Percentiles rank a stretch among this genome's conserved stretches.
These are phyloP conservation scores for Grosmannia clavigera DNA, from an alignment of 2,329 filamentous ascomycete species.

Conservation along the genomic window DNA sequence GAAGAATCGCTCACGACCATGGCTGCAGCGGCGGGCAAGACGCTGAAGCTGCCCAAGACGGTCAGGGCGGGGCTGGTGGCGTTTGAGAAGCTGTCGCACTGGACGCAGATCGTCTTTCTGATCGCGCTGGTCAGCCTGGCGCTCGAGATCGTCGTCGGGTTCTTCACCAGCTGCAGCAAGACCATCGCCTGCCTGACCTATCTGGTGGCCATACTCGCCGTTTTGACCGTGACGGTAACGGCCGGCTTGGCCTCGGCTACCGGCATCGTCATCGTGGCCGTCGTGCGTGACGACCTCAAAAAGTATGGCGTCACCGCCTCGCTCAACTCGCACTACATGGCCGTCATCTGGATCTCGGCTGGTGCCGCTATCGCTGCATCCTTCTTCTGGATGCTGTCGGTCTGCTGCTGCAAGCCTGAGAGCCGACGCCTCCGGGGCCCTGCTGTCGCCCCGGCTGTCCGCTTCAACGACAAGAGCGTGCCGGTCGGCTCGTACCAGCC, in stretches of 20 bases:
- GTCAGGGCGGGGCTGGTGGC: conserved; percentile 55
- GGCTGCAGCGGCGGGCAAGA: conserved; percentile 32
- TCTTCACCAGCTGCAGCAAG: conserved; percentile 74
- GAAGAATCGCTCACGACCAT: conserved; percentile 39
- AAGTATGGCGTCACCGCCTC: conserved; percentile 57
- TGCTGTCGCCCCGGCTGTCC: conserved; percentile 13
- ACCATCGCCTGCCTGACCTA: conserved; percentile 74
- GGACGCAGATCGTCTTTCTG: conserved; percentile 74
- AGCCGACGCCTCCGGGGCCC: conserved; percentile 20
- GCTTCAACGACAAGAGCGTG: conserved; percentile 40
- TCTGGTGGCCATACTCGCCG: conserved; percentile 55
- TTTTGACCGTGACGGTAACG: conserved; percentile 42
- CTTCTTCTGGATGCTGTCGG: conserved; percentile 83
- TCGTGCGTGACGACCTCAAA: conserved; percentile 53
- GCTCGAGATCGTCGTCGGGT: conserved; percentile 61
- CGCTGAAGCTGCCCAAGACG: conserved; percentile 54
- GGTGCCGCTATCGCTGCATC: conserved; percentile 63
- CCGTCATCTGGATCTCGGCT: conserved; percentile 65
- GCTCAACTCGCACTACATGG: conserved; percentile 59
- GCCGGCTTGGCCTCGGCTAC: conserved; percentile 65
- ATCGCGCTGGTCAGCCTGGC: conserved; percentile 58
- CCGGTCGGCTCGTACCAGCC: conserved; percentile 31
- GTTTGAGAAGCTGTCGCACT: conserved; percentile 64
- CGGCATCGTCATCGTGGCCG: conserved; percentile 55
- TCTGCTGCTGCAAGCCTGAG: conserved; percentile 78